Evolutionary conservation across 2,329 filamentous ascomycete species (phyloP).

Genomic region (Alternaria sp.): DNA sequence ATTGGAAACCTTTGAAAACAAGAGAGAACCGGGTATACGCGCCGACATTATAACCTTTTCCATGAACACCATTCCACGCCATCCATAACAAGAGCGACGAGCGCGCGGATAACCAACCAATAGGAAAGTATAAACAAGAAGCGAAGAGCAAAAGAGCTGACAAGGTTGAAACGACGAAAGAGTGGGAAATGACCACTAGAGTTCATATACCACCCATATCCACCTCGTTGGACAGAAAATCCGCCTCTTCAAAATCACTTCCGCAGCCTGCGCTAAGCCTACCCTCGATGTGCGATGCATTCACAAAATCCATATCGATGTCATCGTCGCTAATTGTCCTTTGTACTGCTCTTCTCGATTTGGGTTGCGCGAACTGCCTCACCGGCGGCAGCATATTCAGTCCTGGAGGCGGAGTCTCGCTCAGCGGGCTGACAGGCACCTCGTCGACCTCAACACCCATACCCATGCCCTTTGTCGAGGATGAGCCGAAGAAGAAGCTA

Average conservation of each 20-base stretch:
- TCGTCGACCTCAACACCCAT: constrained; percentile 38
- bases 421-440: constrained; percentile 46
- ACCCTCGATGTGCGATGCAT: constrained; percentile 43
- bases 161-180: not conserved
- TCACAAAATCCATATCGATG: constrained; percentile 46
- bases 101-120: not conserved
- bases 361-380: constrained; percentile 44
- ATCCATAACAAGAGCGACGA: not conserved
- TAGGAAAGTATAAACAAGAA: constrained; percentile 11
- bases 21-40: constrained; percentile 25
- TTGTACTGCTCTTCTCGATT: constrained; percentile 23
- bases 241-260: constrained; percentile 73
- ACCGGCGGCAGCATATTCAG: constrained; percentile 32
- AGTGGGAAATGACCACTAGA: not conserved
- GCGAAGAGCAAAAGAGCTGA: constrained; percentile 2
- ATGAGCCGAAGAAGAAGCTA: constrained; percentile 39
- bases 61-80: constrained; percentile 14
- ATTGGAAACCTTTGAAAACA: not conserved
- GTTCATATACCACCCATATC: constrained; percentile 45
- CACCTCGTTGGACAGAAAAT: constrained; percentile 59
- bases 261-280: constrained; percentile 47
- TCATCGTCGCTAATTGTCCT: constrained; percentile 31
- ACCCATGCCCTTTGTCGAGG: constrained; percentile 17
- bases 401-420: constrained; percentile 34
- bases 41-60: constrained; percentile 17